Evolutionary conservation across 2,329 filamentous ascomycete species (phyloP), one percentile per base, ranked within the genome.

Genomic region (Apiospora phragmitis): DNA sequence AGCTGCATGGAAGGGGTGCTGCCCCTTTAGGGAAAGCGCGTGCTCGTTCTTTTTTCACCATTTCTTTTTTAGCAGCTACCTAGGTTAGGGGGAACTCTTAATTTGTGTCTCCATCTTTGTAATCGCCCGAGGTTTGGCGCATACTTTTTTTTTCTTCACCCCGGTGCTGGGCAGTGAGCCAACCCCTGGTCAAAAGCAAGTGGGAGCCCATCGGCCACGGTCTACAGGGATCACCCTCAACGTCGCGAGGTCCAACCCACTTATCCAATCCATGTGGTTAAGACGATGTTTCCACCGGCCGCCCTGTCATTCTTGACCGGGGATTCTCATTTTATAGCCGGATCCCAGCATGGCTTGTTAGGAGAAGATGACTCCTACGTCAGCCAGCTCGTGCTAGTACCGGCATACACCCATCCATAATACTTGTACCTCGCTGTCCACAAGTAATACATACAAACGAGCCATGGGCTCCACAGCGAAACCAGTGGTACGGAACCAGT

Each of bases 171-270:
- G 51, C 51, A 35, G 51, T 35, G 29, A 59, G 29, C 55, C 45
- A 68, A 29, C 67, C 67, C 67, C 65, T 49, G 67, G 67, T 68
- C 67, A 68, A 68, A 68, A 68, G 67, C 67, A 68, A 68, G 43
- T 49, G 35, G 66, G 51, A 68, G 67, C 67, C 67, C 45, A 55
- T 68, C 67, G 67, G 47, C 24, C 67, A 68, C 47, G 67, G 67
- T 41, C 29, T 49, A 49, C 67, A 68, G 45, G 67, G 67, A 68
- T 68, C 47, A 68, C 45, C 67, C 67, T 55, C 43, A 68, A 38
- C 43, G n/a, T 42, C 43, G 26, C 41, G 67, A 55, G 43, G 43
- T 51, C 67, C 26, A 68, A 21, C 45, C 67, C 67, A 68, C 67
- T 68, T 55, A 55, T 51, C 67, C 32, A 68, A 55, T 68, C 67